These are phyloP conservation scores for Vitis cinerea DNA, from an alignment of 164 flowering plant genomes.

Conservation along the genomic window DNA sequence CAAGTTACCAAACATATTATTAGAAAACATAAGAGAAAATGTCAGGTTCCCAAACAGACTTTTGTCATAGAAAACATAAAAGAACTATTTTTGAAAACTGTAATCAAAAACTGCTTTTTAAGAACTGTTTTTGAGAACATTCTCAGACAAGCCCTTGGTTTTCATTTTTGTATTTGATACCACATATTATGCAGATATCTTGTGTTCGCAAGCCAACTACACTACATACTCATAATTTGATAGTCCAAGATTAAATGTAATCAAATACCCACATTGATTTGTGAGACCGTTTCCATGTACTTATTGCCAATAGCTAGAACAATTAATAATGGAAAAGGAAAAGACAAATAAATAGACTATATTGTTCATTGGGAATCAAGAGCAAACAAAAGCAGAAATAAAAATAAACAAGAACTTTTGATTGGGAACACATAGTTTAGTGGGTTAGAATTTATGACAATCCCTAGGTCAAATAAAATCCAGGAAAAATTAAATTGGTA, in stretches of 20 bases:
- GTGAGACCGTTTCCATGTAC: not conserved
- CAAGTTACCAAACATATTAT: too few relatives aligned
- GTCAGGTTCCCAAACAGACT: too few relatives aligned
- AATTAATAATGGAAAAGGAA: not conserved
- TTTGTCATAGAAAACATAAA: too few relatives aligned
- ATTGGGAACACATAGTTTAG: too few relatives aligned
- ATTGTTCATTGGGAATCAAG: not conserved
- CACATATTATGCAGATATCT: not conserved
- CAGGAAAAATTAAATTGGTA: too few relatives aligned
- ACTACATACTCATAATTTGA: not conserved
- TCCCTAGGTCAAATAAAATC: too few relatives aligned
- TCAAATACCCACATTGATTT: not conserved
- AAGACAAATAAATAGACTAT: not conserved
- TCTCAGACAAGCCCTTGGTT: not conserved
- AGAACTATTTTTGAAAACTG: too few relatives aligned
- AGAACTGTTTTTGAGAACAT: not conserved
- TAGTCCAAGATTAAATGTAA: not conserved
- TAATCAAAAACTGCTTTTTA: too few relatives aligned
- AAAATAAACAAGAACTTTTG: too few relatives aligned
- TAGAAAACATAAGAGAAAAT: too few relatives aligned
- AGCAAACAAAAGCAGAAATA: not conserved
- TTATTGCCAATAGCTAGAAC: not conserved
- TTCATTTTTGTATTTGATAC: not conserved
- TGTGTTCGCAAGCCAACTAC: not conserved
- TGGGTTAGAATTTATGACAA: too few relatives aligned